Conservation (phyloP, 2,329 filamentous ascomycete species). For the Pestalotiopsis sp. region DNA sequence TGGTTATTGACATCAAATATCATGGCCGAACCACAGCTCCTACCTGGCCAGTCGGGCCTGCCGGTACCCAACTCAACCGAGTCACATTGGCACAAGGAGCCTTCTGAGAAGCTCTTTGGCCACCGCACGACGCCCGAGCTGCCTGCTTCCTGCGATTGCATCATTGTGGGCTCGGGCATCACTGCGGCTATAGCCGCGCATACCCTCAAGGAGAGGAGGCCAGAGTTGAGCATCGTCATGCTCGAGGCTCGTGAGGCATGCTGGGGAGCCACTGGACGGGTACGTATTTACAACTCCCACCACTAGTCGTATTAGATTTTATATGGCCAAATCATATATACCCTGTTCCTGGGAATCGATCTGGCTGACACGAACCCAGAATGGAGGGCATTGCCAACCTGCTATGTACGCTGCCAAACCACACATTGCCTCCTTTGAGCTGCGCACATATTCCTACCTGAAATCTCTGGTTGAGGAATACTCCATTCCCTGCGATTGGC, state of each 20-base stretch:
- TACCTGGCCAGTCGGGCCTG: conserved; percentile 49
- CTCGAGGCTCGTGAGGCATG: conserved; percentile 80
- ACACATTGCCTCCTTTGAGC: conserved; percentile 71
- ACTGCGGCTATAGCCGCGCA: conserved; percentile 74
- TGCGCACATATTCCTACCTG: conserved; percentile 67
- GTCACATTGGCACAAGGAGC: conserved; percentile 76
- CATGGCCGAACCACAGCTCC: conserved; percentile 15
- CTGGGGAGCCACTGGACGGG: conserved; percentile 81
- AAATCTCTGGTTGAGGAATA: conserved; percentile 58
- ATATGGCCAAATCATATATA: neutral
- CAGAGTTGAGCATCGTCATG: conserved; percentile 63
- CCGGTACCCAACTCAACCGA: conserved; percentile 62
- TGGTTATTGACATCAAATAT: neutral
- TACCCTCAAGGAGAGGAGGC: conserved; percentile 53
- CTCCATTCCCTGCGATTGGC: conserved; percentile 72
- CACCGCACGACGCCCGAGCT: conserved; percentile 68
- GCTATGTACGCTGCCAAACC: conserved; percentile 63
- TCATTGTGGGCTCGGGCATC: conserved; percentile 77
- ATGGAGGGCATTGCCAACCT: conserved; percentile 77
- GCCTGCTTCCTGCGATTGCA: conserved; percentile 65
- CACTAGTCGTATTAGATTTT: neutral
- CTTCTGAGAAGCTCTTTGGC: conserved; percentile 65
- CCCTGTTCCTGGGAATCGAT: neutral
- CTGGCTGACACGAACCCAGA: conserved; percentile 41
- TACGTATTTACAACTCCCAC: conserved; percentile 41